Percentiles rank a stretch among this genome's conserved stretches.
phyloP scores from a whole-genome alignment of 495 filamentous ascomycete genomes.

The Penicillium verhagenii region DNA sequence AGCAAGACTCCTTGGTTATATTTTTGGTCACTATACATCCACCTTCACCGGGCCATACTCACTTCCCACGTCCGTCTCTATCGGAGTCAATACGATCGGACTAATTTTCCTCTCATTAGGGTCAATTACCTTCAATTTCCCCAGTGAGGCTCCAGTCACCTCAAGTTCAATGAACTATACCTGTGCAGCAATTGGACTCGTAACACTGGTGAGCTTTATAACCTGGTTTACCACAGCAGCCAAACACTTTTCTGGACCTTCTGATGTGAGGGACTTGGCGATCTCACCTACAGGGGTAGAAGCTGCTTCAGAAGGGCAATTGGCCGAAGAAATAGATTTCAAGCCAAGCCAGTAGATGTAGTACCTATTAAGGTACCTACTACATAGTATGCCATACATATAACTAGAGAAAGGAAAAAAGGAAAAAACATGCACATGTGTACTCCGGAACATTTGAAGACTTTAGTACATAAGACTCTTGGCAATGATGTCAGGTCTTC shows the following conservation, averaged over 20 bases:
- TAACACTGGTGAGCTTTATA: conserved; percentile 45
- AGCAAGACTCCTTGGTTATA: conserved; percentile 45
- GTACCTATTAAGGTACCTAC: too few relatives aligned
- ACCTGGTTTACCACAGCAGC: conserved; percentile 49
- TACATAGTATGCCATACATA: too few relatives aligned
- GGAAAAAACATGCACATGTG: too few relatives aligned
- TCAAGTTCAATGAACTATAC: conserved; percentile 57
- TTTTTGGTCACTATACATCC: conserved; percentile 31
- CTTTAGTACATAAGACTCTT: too few relatives aligned
- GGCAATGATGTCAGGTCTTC: too few relatives aligned
- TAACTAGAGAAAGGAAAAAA: too few relatives aligned
- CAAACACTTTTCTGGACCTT: conserved; percentile 1
- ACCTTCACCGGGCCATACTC: conserved; percentile 33
- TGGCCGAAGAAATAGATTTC: neutral
- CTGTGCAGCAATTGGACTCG: conserved; percentile 49
- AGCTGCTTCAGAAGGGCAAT: neutral
- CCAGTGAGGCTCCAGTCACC: conserved; percentile 45
- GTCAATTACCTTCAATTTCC: conserved; percentile 56
- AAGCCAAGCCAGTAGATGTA: neutral
- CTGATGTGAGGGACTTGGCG: neutral
- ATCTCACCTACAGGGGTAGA: neutral
- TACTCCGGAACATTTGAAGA: too few relatives aligned
- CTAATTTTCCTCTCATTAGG: conserved; percentile 48
- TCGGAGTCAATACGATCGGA: conserved; percentile 45
- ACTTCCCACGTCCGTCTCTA: conserved; percentile 31